Evolutionary conservation across 108 stramenopile genomes (phyloP), one percentile per base, ranked within the genome.

Genomic region (Cylindrotheca closterium): DNA sequence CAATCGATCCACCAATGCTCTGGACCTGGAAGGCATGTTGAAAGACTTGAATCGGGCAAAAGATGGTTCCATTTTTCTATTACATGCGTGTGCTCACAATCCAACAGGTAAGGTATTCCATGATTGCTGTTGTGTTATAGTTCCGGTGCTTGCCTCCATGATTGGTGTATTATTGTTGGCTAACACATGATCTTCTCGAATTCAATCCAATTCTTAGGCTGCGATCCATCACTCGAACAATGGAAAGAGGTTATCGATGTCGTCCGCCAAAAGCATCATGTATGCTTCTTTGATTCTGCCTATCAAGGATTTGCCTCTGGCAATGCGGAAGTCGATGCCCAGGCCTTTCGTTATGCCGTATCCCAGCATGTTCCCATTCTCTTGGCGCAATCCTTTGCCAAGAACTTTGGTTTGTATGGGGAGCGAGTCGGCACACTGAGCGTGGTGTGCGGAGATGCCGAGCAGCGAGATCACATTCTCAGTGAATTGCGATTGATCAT

Each of bases 41-140:
- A 60, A 82, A 62, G 94, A 96, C 65, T 55, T 97, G 18, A 28
- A 57, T 19, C 55, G 58, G 34, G 92, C 93, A 4, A 81, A 78
- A 1, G 69, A 88, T 28, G 85, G 85, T 8, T 77, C 78, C 51
- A 69, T 92, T 45, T 79, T 98, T 71, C 79, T 98, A 18, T 67
- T 98, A 10, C 97, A 98, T 77, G 95, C 94, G 55, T 98, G 97
- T 69, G 97, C 97, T 17, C 97, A 98, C 87, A 98, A 98, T 75
- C 97, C 97, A 19, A 98, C 96, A 24, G 96, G 37, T 42, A 42
- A 7, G 37, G 7, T n/a, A n/a, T n/a, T n/a, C n/a, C n/a, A n/a
- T n/a, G n/a, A n/a, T n/a, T n/a, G n/a, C n/a, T n/a, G n/a, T n/a
- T n/a, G n/a, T n/a, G n/a, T n/a, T n/a, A n/a, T n/a, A n/a, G n/a